These are phyloP conservation scores for Aspergillus transmontanensis DNA, from an alignment of 2,329 filamentous ascomycete genomes.

Conservation along the genomic window DNA sequence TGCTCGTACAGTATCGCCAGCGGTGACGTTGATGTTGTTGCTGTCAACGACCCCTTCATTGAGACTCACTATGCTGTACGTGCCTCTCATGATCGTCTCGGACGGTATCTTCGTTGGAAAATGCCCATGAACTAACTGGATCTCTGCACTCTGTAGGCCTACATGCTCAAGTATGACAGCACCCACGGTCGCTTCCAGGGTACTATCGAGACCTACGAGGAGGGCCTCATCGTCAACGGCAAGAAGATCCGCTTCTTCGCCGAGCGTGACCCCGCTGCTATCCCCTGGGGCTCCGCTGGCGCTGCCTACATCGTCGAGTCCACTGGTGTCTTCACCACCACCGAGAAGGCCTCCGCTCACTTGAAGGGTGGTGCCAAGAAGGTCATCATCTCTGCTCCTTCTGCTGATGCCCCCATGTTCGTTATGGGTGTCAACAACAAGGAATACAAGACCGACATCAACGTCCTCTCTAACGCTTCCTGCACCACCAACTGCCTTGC, in stretches of 20 bases:
- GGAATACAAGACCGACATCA: slow-evolving; percentile 84
- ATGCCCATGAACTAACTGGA: not conserved
- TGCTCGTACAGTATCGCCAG: slow-evolving; percentile 69
- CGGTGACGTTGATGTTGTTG: slow-evolving; percentile 85
- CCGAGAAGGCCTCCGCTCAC: slow-evolving; percentile 90
- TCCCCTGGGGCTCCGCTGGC: slow-evolving; percentile 85
- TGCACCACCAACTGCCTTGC: slow-evolving; percentile 99
- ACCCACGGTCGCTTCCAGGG: slow-evolving; percentile 98
- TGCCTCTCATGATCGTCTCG: slow-evolving; percentile 32
- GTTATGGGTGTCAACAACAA: slow-evolving; percentile 99
- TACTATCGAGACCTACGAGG: slow-evolving; percentile 72
- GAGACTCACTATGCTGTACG: slow-evolving; percentile 95
- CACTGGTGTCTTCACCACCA: slow-evolving; percentile 99
- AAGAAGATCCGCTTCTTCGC: slow-evolving; percentile 94
- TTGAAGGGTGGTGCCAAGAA: slow-evolving; percentile 98
- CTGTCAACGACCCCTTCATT: slow-evolving; percentile 99
- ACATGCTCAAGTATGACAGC: slow-evolving; percentile 99
- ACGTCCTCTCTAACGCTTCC: slow-evolving; percentile 98
- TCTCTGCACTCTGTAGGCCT: slow-evolving; percentile 63
- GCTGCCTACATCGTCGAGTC: slow-evolving; percentile 96
- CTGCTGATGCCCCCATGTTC: slow-evolving; percentile 93
- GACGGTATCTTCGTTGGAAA: not conserved
- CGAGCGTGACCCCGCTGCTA: slow-evolving; percentile 84
- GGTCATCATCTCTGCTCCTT: slow-evolving; percentile 70
- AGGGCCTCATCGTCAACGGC: slow-evolving; percentile 84